Evolutionary conservation across 768 basidiomycete species (phyloP).

Genomic region (Leccinum broughii): DNA sequence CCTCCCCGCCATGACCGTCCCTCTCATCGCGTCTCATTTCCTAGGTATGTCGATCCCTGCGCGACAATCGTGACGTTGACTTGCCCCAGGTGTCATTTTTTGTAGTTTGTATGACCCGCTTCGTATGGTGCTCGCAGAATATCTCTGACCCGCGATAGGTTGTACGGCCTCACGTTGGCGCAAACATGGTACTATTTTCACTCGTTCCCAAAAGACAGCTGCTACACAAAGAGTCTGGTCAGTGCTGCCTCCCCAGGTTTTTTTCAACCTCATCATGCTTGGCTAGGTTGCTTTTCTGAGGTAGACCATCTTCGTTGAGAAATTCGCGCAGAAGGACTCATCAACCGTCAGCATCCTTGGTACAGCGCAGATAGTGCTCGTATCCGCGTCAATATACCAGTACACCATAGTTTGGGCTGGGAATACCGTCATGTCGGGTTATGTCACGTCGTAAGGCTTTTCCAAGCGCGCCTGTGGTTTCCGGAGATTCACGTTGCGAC

Average conservation of each 20-base stretch:
- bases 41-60: constrained; percentile 17
- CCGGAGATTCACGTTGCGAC: constrained; percentile 1
- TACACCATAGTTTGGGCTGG: constrained; percentile 34
- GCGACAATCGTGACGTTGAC: constrained; percentile 7
- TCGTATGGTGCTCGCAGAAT: neutral
- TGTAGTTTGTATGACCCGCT: constrained; percentile 30
- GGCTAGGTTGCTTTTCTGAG: constrained; percentile 32
- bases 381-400: constrained; percentile 33
- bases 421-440: constrained; percentile 22
- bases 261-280: neutral
- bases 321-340: constrained; percentile 4
- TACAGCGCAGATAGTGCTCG: constrained; percentile 31
- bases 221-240: constrained; percentile 34
- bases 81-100: constrained; percentile 29
- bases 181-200: constrained; percentile 38
- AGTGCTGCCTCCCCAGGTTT: neutral
- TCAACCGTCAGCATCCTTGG: constrained; percentile 21
- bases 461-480: neutral
- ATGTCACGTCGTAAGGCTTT: constrained; percentile 29
- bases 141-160: constrained; percentile 20
- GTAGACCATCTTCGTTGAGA: constrained; percentile 7
- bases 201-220: constrained; percentile 31
- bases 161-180: constrained; percentile 37
- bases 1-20: constrained; percentile 21
- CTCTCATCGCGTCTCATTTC: constrained; percentile 32